Conservation (phyloP, 176 grass and related monocot genomes). For the Carex pumila region DNA sequence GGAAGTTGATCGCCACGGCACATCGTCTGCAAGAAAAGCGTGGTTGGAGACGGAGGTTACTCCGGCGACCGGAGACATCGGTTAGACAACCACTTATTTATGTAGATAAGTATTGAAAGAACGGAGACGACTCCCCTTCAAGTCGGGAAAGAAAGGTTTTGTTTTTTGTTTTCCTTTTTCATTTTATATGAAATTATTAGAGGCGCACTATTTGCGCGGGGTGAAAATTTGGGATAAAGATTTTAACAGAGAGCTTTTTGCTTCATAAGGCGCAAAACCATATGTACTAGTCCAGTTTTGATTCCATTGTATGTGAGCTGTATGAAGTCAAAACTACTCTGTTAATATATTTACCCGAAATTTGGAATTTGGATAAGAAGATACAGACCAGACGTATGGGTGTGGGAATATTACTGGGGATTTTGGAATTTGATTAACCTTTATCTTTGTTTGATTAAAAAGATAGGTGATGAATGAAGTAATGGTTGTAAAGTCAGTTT, state of each 20-base stretch:
- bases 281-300: too few species aligned
- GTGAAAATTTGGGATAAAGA: not conserved
- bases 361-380: not conserved
- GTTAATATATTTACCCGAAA: not conserved
- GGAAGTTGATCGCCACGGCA: slow-evolving; percentile 60
- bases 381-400: not conserved
- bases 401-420: not conserved
- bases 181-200: not conserved
- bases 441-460: not conserved
- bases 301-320: too few species aligned
- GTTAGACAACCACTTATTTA: slow-evolving; percentile 13
- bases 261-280: too few species aligned
- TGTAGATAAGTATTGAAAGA: slow-evolving; percentile 8
- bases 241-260: too few species aligned
- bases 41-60: slow-evolving; percentile 38
- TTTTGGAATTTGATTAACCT: not conserved
- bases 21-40: slow-evolving; percentile 76
- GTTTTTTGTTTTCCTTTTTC: not conserved
- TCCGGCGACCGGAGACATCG: slow-evolving; percentile 33
- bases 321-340: too few species aligned
- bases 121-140: not conserved
- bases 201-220: slow-evolving; percentile 17
- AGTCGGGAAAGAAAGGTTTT: not conserved
- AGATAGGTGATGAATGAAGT: not conserved
- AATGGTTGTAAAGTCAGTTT: not conserved